Percentiles rank a stretch among this genome's conserved stretches.
Conservation (phyloP, 2,329 filamentous ascomycete species). For the Cryphonectria nitschkei region DNA sequence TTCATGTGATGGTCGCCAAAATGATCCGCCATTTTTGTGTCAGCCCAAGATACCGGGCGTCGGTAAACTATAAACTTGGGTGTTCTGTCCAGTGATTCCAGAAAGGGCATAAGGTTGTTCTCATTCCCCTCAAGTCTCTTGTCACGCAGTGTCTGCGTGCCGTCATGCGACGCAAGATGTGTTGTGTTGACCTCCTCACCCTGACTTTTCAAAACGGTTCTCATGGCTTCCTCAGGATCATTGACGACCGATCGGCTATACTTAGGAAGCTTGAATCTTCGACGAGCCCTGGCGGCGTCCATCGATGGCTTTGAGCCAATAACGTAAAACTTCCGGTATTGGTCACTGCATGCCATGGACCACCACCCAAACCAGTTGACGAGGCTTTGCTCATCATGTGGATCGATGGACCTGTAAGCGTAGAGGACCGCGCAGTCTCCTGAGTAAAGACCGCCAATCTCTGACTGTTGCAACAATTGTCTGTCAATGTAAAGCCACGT, state of each 20-base stretch:
- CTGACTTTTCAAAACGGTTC: constrained; percentile 30
- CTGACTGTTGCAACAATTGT: constrained; percentile 6
- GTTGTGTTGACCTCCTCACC: constrained; percentile 23
- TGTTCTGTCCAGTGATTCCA: constrained; percentile 22
- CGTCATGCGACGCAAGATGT: background rate
- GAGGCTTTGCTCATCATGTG: constrained; percentile 64
- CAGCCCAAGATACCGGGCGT: constrained; percentile 46
- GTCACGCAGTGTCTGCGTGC: constrained; percentile 1
- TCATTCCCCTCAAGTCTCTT: constrained; percentile 16
- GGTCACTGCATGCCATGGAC: constrained; percentile 53
- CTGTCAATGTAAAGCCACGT: constrained; percentile 27
- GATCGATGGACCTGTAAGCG: constrained; percentile 53
- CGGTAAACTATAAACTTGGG: constrained; percentile 39
- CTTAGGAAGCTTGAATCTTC: constrained; percentile 40
- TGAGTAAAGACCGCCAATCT: constrained; percentile 35
- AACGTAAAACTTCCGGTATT: constrained; percentile 58
- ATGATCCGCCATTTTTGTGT: constrained; percentile 45
- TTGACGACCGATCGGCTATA: constrained; percentile 42
- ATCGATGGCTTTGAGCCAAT: constrained; percentile 49
- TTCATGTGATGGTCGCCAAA: constrained; percentile 36
- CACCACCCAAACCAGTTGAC: constrained; percentile 67
- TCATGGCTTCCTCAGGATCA: constrained; percentile 42
- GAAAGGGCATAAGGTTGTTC: constrained; percentile 2
- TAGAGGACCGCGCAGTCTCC: constrained; percentile 47
- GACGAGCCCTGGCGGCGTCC: constrained; percentile 27